Conservation (phyloP, 2,329 filamentous ascomycete species). For the Aspergillus sp. region DNA sequence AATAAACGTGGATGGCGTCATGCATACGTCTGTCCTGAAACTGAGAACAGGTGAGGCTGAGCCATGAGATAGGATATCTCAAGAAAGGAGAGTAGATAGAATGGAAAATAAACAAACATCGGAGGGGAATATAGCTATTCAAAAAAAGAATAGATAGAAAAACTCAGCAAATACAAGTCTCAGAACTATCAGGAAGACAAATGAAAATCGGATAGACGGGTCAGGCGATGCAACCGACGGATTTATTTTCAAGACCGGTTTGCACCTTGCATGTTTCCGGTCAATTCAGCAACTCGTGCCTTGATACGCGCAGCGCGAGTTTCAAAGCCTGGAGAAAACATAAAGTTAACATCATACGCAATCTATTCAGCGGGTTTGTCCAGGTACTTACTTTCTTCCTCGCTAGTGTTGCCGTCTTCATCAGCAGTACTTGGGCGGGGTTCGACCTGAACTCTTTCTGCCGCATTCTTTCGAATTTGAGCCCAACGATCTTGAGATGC, state of each 20-base stretch:
- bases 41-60: slow-evolving; percentile 2
- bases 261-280: slow-evolving; percentile 71
- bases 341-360: slow-evolving; percentile 24
- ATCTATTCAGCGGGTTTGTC: not conserved
- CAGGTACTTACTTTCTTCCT: slow-evolving; percentile 78
- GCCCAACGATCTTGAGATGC: slow-evolving; percentile 82
- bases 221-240: slow-evolving; percentile 2
- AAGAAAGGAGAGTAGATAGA: slow-evolving; percentile 9
- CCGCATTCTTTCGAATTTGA: slow-evolving; percentile 92
- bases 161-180: slow-evolving; percentile 8
- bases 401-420: slow-evolving; percentile 87
- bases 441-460: slow-evolving; percentile 67
- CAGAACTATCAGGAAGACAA: slow-evolving; percentile 8
- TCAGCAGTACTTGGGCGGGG: slow-evolving; percentile 59
- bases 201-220: not conserved
- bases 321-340: slow-evolving; percentile 71
- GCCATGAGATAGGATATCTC: slow-evolving; percentile 1
- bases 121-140: slow-evolving; percentile 8
- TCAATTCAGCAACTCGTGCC: slow-evolving; percentile 91
- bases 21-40: slow-evolving; percentile 15
- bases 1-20: slow-evolving; percentile 14
- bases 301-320: slow-evolving; percentile 96
- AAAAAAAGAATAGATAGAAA: not conserved
- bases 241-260: slow-evolving; percentile 11
- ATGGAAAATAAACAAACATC: slow-evolving; percentile 2